These are phyloP conservation scores for Saccharomycopsis fodiens DNA, from an alignment of 805 yeast species.

Conservation along the genomic window DNA sequence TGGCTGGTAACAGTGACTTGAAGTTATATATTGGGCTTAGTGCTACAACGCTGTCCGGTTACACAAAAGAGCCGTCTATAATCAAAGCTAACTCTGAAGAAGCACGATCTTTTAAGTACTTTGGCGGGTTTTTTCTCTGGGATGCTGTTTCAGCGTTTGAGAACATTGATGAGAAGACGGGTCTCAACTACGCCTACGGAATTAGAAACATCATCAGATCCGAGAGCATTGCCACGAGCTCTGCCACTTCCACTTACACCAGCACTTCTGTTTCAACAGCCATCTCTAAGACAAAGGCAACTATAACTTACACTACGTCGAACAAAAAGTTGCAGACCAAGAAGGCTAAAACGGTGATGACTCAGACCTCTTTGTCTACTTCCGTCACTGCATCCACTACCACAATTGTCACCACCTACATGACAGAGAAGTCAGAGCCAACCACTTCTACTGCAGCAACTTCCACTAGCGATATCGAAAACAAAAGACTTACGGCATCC, in stretches of 20 bases:
- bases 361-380: neutral
- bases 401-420: neutral
- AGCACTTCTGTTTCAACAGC: slow-evolving; percentile 2
- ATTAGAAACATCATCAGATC: slow-evolving; percentile 16
- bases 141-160: slow-evolving; percentile 17
- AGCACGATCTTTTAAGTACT: slow-evolving; percentile 8
- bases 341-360: neutral
- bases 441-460: neutral
- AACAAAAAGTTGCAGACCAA: neutral
- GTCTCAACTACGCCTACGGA: slow-evolving; percentile 16
- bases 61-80: slow-evolving; percentile 33
- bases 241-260: slow-evolving; percentile 2
- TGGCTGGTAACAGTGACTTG: slow-evolving; percentile 43
- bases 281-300: slow-evolving; percentile 1
- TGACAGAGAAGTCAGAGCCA: neutral
- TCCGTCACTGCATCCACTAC: neutral
- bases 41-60: slow-evolving; percentile 53
- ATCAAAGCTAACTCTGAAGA: slow-evolving; percentile 8
- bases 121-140: slow-evolving; percentile 20
- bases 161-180: slow-evolving; percentile 14
- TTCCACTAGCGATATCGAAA: neutral
- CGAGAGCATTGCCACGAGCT: slow-evolving; percentile 7
- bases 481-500: neutral
- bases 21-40: slow-evolving; percentile 50
- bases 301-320: slow-evolving; percentile 3